Evolutionary conservation across 352 stramenopile genomes (phyloP), one percentile per base, ranked within the genome.

Genomic region (Globisporangium acanthophoron): DNA sequence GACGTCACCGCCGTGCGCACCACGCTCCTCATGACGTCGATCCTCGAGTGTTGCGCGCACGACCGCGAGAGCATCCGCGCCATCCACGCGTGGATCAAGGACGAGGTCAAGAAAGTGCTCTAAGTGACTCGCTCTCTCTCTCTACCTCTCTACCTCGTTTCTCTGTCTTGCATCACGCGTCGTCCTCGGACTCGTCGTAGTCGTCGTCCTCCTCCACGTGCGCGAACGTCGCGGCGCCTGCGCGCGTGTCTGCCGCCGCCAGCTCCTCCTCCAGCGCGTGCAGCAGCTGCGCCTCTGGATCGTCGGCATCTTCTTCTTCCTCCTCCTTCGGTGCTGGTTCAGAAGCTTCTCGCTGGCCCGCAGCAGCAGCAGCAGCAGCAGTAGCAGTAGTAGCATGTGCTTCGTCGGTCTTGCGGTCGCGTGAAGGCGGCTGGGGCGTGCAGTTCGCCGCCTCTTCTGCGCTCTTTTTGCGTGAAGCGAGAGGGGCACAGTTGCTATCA

Each of bases 11-110:
- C 54, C 46, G 63, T 59, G 48, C 41, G 64, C 20, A 67, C 64
- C 49, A 63, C 55, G 0, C 18, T 52, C 20, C 53, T 88, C 45
- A 78, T 88, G 65, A 73, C 70, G 11, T 74, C 66, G 37, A 67
- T 80, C 8, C 54, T 79, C 43, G 78, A 88, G 21, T 78, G 69
- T 47, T 78, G 67, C 21, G 71, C 69, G 5, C 72, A 75, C 47
- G 66, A 86, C 54, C 66, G 57, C 37, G 73, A 83, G 21, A 78
- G 67, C 41, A 59, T 86, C 37, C 61, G 56, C 27, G 63, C 65
- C 16, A 50, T 86, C 12, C 61, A 70, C 20, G 45, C 13, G 5
- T 80, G 70, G 71, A 49, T 85, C 29, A 71, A 76, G 8, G 76
- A 85, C 1, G 77, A 87, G 53, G 59, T 77, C 33, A 77, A 70